phyloP scores from a whole-genome alignment of 2,329 filamentous ascomycete species.

The Fragosphaeria purpurea region DNA sequence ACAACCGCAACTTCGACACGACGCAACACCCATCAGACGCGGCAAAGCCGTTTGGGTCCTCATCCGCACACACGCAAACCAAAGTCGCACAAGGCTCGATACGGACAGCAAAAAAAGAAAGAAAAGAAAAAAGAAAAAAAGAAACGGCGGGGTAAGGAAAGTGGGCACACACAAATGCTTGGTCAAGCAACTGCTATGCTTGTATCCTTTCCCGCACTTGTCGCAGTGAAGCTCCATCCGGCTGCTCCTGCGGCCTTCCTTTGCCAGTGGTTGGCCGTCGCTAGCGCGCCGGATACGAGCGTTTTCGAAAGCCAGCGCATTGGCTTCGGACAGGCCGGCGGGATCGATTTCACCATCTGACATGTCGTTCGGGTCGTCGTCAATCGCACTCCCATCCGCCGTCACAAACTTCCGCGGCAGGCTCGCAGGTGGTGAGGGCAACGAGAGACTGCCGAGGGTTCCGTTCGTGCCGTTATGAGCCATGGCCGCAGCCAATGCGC shows the following conservation, averaged over 20 bases:
- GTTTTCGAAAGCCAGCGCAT: conserved; percentile 30
- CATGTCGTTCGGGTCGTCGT: conserved; percentile 55
- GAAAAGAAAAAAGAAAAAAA: too few species aligned
- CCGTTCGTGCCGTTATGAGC: conserved; percentile 5
- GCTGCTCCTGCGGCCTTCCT: conserved; percentile 71
- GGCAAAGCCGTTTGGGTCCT: conserved; percentile 15
- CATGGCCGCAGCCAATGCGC: conserved; percentile 11
- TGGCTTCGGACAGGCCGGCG: background rate
- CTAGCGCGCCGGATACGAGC: conserved; percentile 56
- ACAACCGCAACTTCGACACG: background rate
- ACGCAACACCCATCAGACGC: too few species aligned
- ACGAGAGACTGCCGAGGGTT: conserved; percentile 44
- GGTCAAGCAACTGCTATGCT: conserved; percentile 99
- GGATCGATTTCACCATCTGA: conserved; percentile 37
- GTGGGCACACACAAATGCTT: conserved; percentile 95
- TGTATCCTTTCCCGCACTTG: conserved; percentile 98
- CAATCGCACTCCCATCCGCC: conserved; percentile 50
- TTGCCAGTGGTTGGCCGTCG: conserved; percentile 73
- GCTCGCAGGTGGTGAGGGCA: conserved; percentile 58
- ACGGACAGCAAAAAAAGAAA: conserved; percentile 23
- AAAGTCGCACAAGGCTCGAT: conserved; percentile 4
- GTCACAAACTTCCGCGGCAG: conserved; percentile 47
- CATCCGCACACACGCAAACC: conserved; percentile 16
- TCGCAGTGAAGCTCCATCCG: conserved; percentile 87
- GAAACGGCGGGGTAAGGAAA: conserved; percentile 24